Base-by-base conservation (phyloP, 805 yeast genomes). In the Saccharomycopsis microspora region DNA sequence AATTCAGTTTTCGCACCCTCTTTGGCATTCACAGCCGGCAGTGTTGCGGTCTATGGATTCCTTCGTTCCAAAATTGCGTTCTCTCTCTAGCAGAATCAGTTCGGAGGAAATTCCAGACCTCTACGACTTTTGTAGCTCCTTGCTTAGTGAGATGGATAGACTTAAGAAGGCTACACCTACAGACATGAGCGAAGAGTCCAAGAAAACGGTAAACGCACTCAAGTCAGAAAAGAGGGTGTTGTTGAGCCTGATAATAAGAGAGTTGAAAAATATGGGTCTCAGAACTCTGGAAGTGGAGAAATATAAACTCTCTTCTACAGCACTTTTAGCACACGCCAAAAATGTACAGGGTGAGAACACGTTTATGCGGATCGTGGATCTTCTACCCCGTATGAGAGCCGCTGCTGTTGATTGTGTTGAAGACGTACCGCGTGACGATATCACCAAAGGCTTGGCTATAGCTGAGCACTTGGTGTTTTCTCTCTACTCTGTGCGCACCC, bases 181-280 rank as follows among this genome's bases (percentile, higher is more conserved):
- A 1, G 72, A 67, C 3, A 68, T 72, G 54, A 81, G 75, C 4
- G 86, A 89, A 46, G 94, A 84, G 37, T 80, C 77, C 54, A 87
- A 88, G 64, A 83, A 83, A 60, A 58, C 68, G 1, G 63, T 82
- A 37, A 80, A 88, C 1, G 72, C 86, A 5, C 68, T 93, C 63
- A 85, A 82, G 58, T 72, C 81, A n/a, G 90, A 86, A 57, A 93
- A 93, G 64, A 71, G 80, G 51, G 83, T 82, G 54, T 63, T 88
- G 5, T 66, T 94, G 46, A 83, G 93, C 64, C 86, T 81, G 49
- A 75, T 88, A 0, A 64, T 93, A 51, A 78, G 79, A 53, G 93
- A 85, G 54, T 65, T 90, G 46, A 75, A 78, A 59, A 67, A 79
- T 49, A 76, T 85, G 59, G 99, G 99, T 1, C 63, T 93, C 54